A percentile compares a stretch with the other conserved stretches of the same genome.
Evolutionary conservation across 2,329 filamentous ascomycete genomes (phyloP).

Genomic region (Teratosphaeria epicoccoides): DNA sequence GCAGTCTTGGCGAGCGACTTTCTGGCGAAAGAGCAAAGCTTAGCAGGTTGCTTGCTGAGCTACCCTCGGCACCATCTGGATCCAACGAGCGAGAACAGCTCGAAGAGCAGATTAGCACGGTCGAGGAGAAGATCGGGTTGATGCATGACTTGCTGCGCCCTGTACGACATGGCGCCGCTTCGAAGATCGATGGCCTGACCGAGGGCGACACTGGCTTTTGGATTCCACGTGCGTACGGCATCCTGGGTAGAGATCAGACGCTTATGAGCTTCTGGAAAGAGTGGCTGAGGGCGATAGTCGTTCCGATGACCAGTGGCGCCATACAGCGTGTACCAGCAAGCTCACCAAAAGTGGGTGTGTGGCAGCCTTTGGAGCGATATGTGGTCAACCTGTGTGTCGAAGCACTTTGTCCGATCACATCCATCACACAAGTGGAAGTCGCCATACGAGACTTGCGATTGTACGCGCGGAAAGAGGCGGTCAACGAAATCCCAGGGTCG

Average conservation of each 20-base stretch:
- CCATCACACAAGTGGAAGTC: constrained; percentile 91
- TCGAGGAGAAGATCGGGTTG: constrained; percentile 91
- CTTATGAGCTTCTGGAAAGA: constrained; percentile 96
- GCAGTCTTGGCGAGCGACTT: constrained; percentile 78
- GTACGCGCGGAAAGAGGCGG: constrained; percentile 84
- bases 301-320: constrained; percentile 86
- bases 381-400: constrained; percentile 95
- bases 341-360: constrained; percentile 82
- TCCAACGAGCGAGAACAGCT: constrained; percentile 70
- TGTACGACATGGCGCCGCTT: constrained; percentile 83
- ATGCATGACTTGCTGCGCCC: constrained; percentile 95
- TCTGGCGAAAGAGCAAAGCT: constrained; percentile 81
- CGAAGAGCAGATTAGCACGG: constrained; percentile 87
- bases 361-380: constrained; percentile 94
- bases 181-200: constrained; percentile 93
- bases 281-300: constrained; percentile 86
- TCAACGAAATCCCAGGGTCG: constrained; percentile 85
- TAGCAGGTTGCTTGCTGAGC: constrained; percentile 72
- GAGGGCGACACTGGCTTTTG: constrained; percentile 92
- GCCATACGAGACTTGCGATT: constrained; percentile 79
- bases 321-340: constrained; percentile 74
- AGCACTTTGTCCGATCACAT: constrained; percentile 81
- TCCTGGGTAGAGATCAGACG: constrained; percentile 72
- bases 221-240: constrained; percentile 87
- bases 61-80: constrained; percentile 71